Conservation (phyloP, 306 rosid species). For the Trifolium fragiferum region DNA sequence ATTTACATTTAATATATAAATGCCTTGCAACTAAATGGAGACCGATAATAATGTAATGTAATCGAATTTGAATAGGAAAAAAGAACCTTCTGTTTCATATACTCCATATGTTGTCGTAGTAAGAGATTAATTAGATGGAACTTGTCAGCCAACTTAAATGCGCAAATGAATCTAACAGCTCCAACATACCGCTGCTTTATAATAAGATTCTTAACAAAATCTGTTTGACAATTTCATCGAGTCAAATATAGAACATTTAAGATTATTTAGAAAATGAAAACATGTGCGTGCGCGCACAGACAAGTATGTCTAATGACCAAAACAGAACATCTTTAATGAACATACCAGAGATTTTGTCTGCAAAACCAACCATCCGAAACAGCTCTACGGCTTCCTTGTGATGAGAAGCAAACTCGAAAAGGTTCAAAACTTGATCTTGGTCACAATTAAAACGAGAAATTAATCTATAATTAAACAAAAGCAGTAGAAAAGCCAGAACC, state of each 20-base stretch:
- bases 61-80: neutral
- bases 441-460: conserved; percentile 37
- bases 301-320: too few species aligned
- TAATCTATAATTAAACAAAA: conserved; percentile 54
- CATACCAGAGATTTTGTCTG: conserved; percentile 56
- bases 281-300: neutral
- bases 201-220: conserved; percentile 50
- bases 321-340: conserved; percentile 30
- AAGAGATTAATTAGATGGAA: conserved; percentile 48
- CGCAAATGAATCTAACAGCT: conserved; percentile 64
- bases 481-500: conserved; percentile 58
- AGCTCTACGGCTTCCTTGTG: conserved; percentile 53
- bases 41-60: conserved; percentile 8
- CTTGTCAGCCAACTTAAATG: conserved; percentile 53
- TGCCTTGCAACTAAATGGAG: conserved; percentile 15
- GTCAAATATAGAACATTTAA: neutral
- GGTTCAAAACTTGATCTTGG: conserved; percentile 54
- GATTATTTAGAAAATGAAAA: neutral
- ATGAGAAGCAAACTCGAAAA: conserved; percentile 48
- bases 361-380: conserved; percentile 49
- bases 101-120: conserved; percentile 38
- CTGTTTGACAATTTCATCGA: conserved; percentile 30
- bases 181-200: conserved; percentile 47
- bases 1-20: conserved; percentile 14
- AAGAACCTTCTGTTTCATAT: conserved; percentile 39